phyloP scores from a whole-genome alignment of 2,329 filamentous ascomycete species.

The Aschersonia sp. region DNA sequence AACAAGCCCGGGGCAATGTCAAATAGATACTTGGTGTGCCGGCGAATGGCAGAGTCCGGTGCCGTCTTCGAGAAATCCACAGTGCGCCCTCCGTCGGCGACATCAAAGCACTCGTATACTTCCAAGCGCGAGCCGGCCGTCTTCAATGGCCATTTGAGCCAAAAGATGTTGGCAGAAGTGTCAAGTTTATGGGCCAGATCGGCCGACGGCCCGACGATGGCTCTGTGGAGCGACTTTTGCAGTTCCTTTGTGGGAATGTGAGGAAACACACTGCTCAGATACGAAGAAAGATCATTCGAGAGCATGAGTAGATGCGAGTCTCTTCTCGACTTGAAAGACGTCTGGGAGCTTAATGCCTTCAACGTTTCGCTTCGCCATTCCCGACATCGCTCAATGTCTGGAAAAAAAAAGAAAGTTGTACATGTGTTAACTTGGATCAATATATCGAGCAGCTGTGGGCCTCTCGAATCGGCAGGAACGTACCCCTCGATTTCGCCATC shows the following conservation, averaged over 20 bases:
- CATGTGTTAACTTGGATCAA: neutral
- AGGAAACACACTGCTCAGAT: conserved; percentile 16
- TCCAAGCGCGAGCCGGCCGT: conserved; percentile 20
- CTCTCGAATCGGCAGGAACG: conserved; percentile 12
- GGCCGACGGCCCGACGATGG: conserved; percentile 19
- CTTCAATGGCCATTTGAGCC: conserved; percentile 22
- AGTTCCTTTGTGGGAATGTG: conserved; percentile 13
- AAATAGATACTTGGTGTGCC: conserved; percentile 19
- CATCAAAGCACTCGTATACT: conserved; percentile 21
- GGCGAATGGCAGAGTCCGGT: conserved; percentile 13
- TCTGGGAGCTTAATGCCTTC: conserved; percentile 16
- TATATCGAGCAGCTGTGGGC: neutral
- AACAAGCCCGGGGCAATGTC: conserved; percentile 22
- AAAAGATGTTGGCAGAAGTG: conserved; percentile 17
- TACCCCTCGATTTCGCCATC: conserved; percentile 15
- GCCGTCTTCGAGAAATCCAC: conserved; percentile 15
- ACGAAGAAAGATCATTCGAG: conserved; percentile 17
- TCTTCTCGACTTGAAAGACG: conserved; percentile 15
- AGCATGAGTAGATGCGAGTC: conserved; percentile 14
- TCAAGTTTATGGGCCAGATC: conserved; percentile 22
- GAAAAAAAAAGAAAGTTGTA: neutral
- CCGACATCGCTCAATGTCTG: conserved; percentile 19
- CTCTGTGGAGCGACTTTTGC: conserved; percentile 16
- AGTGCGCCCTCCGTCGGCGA: conserved; percentile 15
- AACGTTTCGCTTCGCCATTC: conserved; percentile 23